Percentiles rank a stretch among this genome's conserved stretches.
Conservation (phyloP, 352 stramenopile genomes). For the Globisporangium acanthophoron region DNA sequence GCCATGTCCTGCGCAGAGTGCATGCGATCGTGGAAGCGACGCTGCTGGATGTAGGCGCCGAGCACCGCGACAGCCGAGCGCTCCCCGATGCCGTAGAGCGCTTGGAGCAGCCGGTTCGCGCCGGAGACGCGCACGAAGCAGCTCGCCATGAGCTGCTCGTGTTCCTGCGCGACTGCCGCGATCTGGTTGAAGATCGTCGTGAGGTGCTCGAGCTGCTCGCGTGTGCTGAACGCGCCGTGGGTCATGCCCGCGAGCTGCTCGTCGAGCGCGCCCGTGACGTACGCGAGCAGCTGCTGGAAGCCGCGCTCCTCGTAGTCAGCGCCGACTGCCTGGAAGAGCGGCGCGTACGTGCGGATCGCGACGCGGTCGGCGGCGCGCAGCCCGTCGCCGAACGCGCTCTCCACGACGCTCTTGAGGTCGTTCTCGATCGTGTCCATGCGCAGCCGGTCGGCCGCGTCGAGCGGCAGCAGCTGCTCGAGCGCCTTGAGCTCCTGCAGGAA, state of each 20-base stretch:
- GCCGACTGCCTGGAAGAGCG: constrained; percentile 71
- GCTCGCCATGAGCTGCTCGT: constrained; percentile 39
- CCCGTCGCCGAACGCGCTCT: constrained; percentile 57
- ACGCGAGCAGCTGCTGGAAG: constrained; percentile 43
- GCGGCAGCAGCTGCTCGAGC: constrained; percentile 65
- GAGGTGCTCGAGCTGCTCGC: constrained; percentile 72
- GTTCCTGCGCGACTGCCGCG: constrained; percentile 57
- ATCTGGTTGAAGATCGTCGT: constrained; percentile 72
- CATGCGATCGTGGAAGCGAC: constrained; percentile 66
- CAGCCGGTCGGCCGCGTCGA: constrained; percentile 81
- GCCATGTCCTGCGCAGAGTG: constrained; percentile 16
- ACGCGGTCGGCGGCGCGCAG: constrained; percentile 33
- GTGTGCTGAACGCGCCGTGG: constrained; percentile 54
- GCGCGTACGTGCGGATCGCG: constrained; percentile 59
- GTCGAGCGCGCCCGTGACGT: constrained; percentile 35
- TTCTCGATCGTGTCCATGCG: constrained; percentile 82
- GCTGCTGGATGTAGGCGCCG: constrained; percentile 66
- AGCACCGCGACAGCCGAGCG: constrained; percentile 50
- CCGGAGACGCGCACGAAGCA: constrained; percentile 56
- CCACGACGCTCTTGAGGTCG: constrained; percentile 74
- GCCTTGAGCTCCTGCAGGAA: constrained; percentile 73
- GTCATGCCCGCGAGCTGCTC: constrained; percentile 26
- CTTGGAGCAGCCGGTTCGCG: constrained; percentile 38
- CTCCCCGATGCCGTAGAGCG: constrained; percentile 61
- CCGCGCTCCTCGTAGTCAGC: constrained; percentile 64